Percentiles rank a stretch among this genome's conserved stretches.
phyloP scores from a whole-genome alignment of 768 basidiomycete species.

The Cantharellus anzutake region DNA sequence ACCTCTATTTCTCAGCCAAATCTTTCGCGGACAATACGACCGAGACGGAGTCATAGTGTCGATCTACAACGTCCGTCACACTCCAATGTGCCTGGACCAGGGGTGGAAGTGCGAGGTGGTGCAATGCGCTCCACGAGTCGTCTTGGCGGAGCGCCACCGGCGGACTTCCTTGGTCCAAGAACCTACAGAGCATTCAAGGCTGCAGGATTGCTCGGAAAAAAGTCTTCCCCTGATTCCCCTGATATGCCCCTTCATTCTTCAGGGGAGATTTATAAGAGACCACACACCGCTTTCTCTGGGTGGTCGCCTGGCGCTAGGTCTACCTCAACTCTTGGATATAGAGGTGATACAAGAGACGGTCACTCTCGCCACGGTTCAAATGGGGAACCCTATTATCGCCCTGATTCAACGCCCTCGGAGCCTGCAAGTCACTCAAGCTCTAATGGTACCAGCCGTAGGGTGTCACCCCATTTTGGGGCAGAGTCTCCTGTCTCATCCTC shows the following conservation, averaged over 20 bases:
- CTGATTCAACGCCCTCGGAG: not conserved
- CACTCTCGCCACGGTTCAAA: not conserved
- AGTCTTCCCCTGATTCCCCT: not conserved
- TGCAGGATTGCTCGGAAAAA: constrained; percentile 3
- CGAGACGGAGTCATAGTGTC: not conserved
- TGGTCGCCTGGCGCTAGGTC: not conserved
- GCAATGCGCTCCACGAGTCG: not conserved
- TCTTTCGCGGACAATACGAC: not conserved
- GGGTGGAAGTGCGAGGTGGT: not conserved
- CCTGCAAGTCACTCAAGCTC: not conserved
- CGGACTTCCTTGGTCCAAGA: constrained; percentile 5
- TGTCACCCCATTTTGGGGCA: not conserved
- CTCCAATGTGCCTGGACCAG: not conserved
- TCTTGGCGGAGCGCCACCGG: not conserved
- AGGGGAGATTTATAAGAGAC: not conserved
- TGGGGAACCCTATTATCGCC: not conserved
- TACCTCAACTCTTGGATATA: not conserved
- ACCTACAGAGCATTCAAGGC: constrained; percentile 5
- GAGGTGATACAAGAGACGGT: not conserved
- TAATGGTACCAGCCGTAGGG: not conserved
- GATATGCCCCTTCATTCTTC: not conserved
- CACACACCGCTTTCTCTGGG: not conserved
- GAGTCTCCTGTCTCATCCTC: not conserved
- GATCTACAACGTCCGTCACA: not conserved
- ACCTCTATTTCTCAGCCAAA: not conserved